Base-by-base conservation (phyloP, 208 protist genomes). In the Acanthamoeba polyphaga region DNA sequence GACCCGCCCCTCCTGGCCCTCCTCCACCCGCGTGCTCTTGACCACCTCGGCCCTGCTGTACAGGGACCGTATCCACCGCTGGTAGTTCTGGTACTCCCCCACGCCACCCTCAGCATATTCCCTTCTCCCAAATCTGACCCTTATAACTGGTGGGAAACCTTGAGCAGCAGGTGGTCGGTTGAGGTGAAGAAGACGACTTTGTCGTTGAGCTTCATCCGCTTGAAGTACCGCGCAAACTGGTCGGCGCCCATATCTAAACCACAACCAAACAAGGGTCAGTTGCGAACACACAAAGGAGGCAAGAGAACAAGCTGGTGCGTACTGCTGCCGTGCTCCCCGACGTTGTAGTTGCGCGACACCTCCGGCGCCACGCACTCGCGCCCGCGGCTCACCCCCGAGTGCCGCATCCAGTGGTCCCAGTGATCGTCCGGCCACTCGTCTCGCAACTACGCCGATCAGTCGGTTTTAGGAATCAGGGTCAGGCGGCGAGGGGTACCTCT, bases 331-430 rank as follows among this genome's bases (percentile, higher is more conserved):
- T 72, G 4, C 12, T 91, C 60, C 27, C 95, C 95, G 70, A 96
- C 94, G 84, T 96, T 96, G 68, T 92, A 96, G 80, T 96, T 96
- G 60, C 95, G 88, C 9, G 91, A 92, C 12, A 96, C 80, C 32
- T 96, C 91, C 5, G 95, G 95, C n/a, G 92, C 51, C 22, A 96
- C 55, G 34, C 95, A 96, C 32, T 96, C 95, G 0, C 95, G 49
- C 5, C 80, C 92, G 7, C 94, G 4, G 27, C 53, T 82, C 29
- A 93, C 68, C 8, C 55, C 85, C 29, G 80, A 92, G 24, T 82
- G n/a, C 19, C 97, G 93, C 92, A 98, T 51, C 97, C 97, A 98
- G 94, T 98, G 96, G 94, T 98, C 97, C 97, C 97, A 98, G 91
- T 97, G 98, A 17, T 96, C 96, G n/a, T 80, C 62, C 13, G 97